Base-by-base conservation (phyloP, 192 early-diverging fungal species). In the Nowakowskiella sp. region DNA sequence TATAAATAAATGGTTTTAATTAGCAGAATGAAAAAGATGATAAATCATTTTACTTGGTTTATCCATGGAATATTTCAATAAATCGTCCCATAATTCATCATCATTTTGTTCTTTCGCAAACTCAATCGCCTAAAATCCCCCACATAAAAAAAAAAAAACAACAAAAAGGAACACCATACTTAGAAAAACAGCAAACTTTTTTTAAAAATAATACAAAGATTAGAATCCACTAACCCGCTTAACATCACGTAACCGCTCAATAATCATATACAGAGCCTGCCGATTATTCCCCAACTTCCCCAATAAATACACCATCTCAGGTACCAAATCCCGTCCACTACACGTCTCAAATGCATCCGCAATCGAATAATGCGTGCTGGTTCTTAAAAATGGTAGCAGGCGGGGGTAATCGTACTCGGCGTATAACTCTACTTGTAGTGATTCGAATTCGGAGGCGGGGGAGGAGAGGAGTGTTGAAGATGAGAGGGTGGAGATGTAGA, bases 51-150 rank as follows among this genome's bases (percentile, higher is more conserved):
- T 73, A 89, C 89, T 57, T 31, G 96, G 96, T 60, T 99, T 97
- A 61, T 97, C 91, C 76, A 87, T 85, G 0, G 91, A 86, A 67
- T 92, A 99, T 49, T 67, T 86, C 6, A 97, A 69, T 27, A 99
- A 61, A 65, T 99, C 96, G 66, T 90, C 85, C 96, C 96, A 99
- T 44, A 99, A 70, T 19, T 83, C 86, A 19, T 86, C 83, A 68
- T 99, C 94, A 55, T 90, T 91, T 67, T 97, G 93, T 47, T 99
- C 93, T 67, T 91, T 91, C 2, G 91, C 90, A 80, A 99, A 99
- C 53, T 94, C 91, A 58, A 99, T 99, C 0, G 96, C 96, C 71
- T 86, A 59, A n/a, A n/a, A n/a, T n/a, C n/a, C n/a, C n/a, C n/a
- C n/a, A n/a, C n/a, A n/a, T n/a, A n/a, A n/a, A 28, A 21, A 27